A percentile compares a stretch with the other conserved stretches of the same genome.
Evolutionary conservation across 106 monocot species (phyloP).

Genomic region (Narthecium ossifragum): DNA sequence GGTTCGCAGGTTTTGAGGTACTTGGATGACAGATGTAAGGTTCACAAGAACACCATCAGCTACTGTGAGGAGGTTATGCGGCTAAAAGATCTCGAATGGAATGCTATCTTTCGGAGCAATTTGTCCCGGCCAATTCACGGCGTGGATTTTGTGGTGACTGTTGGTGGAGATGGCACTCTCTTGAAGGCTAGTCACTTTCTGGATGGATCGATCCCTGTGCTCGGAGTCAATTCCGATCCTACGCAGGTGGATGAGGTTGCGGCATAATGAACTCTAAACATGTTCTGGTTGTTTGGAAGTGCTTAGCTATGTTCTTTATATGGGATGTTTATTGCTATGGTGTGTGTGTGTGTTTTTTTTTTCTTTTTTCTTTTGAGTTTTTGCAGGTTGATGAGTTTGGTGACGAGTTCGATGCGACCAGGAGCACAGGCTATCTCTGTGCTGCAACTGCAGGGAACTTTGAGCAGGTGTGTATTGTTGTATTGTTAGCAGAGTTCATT

Average conservation of each 20-base stretch:
- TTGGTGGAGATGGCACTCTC: constrained; percentile 97
- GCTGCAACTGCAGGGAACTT: constrained; percentile 74
- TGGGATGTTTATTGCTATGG: not conserved
- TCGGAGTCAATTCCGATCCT: constrained; percentile 97
- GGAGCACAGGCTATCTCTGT: constrained; percentile 95
- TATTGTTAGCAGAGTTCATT: too few relatives aligned
- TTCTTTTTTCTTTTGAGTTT: not conserved
- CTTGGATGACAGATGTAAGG: constrained; percentile 79
- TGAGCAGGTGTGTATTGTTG: constrained; percentile 88
- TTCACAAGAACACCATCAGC: constrained; percentile 71
- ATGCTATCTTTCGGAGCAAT: constrained; percentile 39
- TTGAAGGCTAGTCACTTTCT: constrained; percentile 80
- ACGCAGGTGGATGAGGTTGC: constrained; percentile 69
- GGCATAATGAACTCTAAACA: not conserved
- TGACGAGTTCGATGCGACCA: constrained; percentile 82
- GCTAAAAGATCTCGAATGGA: constrained; percentile 58
- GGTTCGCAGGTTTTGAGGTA: constrained; percentile 57
- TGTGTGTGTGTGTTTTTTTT: not conserved
- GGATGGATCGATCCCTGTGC: constrained; percentile 58
- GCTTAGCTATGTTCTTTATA: not conserved
- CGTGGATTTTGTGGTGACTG: constrained; percentile 79
- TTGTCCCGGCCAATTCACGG: constrained; percentile 50
- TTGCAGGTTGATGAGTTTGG: constrained; percentile 67
- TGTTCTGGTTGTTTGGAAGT: not conserved
- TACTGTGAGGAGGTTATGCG: constrained; percentile 60